Evolutionary conservation across 2,329 filamentous ascomycete genomes (phyloP), one percentile per base, ranked within the genome.

Genomic region (Pestalotiopsis sp.): DNA sequence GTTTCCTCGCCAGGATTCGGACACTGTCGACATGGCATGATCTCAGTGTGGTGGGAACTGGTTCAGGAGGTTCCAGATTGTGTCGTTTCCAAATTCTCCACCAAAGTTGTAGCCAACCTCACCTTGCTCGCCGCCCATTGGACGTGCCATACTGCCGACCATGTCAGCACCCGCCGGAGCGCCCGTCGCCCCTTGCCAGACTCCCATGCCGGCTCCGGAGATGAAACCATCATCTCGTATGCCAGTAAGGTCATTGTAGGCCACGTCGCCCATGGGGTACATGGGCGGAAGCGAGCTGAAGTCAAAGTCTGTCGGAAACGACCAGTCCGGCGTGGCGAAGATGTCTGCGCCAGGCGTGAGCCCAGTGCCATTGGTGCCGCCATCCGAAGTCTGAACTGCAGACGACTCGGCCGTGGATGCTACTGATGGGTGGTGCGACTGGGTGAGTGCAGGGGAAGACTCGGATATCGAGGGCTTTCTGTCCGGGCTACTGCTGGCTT

Each of bases 61-160:
- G 73, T 89, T 89, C 72, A 89, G 75, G 68, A 88, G 76, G 49
- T 83, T 85, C 87, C 87, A 88, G 67, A 89, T 82, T 59, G 85
- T 88, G 72, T 88, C 86, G 62, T 82, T 82, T 2, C 82, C 83
- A 77, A 88, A 87, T 68, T 84, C 85, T 1, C 87, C 87, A 27
- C 84, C 86, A 77, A 89, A 89, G 69, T 85, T 82, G 84, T 84
- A 86, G 36, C 77, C 72, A 38, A 72, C 70, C 58, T 76, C 74
- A n/a, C 76, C 73, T 52, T 45, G 61, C 14, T 52, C 41, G 56
- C 74, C 64, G 38, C 17, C 6, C 14, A 20, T 52, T 17, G 45
- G 45, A 52, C 45, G 45, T 52, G 45, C 17, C 17, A 52, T 9
- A 64, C 14, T 69, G 39, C 74, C 63, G 56, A 70, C 70, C 11